Conservation (phyloP, 2,329 filamentous ascomycete genomes). For the Reticulascus tulasneorum region DNA sequence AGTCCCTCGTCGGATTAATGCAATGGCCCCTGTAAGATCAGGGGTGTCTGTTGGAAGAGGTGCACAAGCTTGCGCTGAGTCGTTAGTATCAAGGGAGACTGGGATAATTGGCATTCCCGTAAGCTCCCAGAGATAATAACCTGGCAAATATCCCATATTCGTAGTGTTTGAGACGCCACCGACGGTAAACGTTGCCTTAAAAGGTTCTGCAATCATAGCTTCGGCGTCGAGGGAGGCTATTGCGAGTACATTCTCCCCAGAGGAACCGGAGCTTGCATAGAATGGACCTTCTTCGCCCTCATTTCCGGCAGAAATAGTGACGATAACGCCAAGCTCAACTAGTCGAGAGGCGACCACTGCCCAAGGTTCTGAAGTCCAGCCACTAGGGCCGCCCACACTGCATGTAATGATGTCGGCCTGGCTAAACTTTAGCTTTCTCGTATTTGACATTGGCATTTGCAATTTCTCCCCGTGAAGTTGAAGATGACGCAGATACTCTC, state of each 20-base stretch:
- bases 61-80: conserved; percentile 20
- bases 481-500: too few species aligned
- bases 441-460: too few species aligned
- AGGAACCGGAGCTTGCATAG: conserved; percentile 35
- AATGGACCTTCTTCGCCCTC: conserved; percentile 45
- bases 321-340: conserved; percentile 37
- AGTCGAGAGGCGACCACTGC: conserved; percentile 9
- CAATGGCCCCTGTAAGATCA: conserved; percentile 18
- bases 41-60: conserved; percentile 17
- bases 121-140: conserved; percentile 25
- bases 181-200: conserved; percentile 23
- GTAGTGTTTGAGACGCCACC: conserved; percentile 19
- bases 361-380: conserved; percentile 11
- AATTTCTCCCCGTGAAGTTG: too few species aligned
- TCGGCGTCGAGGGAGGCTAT: conserved; percentile 37
- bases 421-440: neutral
- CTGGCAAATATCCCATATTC: conserved; percentile 27
- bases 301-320: conserved; percentile 50
- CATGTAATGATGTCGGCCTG: conserved; percentile 11
- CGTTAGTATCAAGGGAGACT: conserved; percentile 19
- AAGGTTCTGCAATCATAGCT: conserved; percentile 20
- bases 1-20: conserved; percentile 27
- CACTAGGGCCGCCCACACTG: conserved; percentile 8
- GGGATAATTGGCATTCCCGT: conserved; percentile 25
- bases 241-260: conserved; percentile 35